Percentiles rank a stretch among this genome's conserved stretches.
Conservation (phyloP, 805 yeast genomes). For the Pichia eremophila region DNA sequence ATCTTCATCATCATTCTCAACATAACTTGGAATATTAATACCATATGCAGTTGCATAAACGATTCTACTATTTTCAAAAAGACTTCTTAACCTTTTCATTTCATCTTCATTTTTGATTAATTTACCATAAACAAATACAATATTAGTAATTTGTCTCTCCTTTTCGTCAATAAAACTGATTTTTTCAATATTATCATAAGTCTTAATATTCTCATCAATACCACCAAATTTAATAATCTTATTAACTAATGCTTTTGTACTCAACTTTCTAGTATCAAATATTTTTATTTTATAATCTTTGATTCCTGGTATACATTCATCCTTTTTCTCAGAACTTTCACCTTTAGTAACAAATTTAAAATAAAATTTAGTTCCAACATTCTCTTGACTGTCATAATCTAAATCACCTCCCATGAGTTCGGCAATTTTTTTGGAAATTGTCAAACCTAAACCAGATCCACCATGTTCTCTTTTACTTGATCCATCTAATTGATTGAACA, state of each 20-base stretch:
- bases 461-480: constrained; percentile 42
- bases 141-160: not conserved
- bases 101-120: not conserved
- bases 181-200: not conserved
- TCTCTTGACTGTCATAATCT: constrained; percentile 36
- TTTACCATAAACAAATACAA: not conserved
- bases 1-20: not conserved
- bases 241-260: constrained; percentile 3
- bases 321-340: not conserved
- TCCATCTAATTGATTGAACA: constrained; percentile 49
- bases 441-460: constrained; percentile 65
- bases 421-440: constrained; percentile 78
- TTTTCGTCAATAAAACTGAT: not conserved
- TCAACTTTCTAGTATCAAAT: constrained; percentile 25
- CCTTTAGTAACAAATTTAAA: constrained; percentile 29
- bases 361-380: constrained; percentile 37
- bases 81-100: not conserved
- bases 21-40: not conserved
- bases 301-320: not conserved
- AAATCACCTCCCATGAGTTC: constrained; percentile 58
- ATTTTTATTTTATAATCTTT: constrained; percentile 20
- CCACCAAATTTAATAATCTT: not conserved
- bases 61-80: not conserved
- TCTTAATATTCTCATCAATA: not conserved
- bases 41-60: constrained; percentile 3